Evolutionary conservation across 2,329 filamentous ascomycete species (phyloP).

Genomic region (Aspergillus uvarum): DNA sequence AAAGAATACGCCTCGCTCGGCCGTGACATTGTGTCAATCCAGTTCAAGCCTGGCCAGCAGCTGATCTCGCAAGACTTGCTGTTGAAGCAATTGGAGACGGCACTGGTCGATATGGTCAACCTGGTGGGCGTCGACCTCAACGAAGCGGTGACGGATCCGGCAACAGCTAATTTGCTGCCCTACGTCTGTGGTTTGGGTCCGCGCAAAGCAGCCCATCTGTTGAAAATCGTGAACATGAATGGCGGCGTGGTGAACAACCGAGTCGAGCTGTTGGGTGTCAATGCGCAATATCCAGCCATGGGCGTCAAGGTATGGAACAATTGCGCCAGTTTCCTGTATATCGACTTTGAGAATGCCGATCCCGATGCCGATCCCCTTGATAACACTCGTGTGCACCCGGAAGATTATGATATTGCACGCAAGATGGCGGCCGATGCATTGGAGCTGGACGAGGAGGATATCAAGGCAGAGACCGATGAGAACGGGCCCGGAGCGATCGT

Average conservation of each 20-base stretch:
- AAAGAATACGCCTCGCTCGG: conserved; percentile 95
- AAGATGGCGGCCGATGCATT: conserved; percentile 98
- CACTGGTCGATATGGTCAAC: conserved; percentile 98
- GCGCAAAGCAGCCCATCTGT: conserved; percentile 78
- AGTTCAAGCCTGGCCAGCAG: conserved; percentile 87
- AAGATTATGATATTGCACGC: conserved; percentile 95
- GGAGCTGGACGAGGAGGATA: conserved; percentile 95
- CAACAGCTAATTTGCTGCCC: conserved; percentile 82
- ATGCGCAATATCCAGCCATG: conserved; percentile 78
- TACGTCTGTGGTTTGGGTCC: conserved; percentile 90
- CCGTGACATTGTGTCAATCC: conserved; percentile 79
- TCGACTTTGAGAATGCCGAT: conserved; percentile 82
- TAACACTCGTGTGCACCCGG: conserved; percentile 94
- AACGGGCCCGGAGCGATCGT: conserved; percentile 88
- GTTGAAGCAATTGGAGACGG: conserved; percentile 82
- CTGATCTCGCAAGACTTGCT: conserved; percentile 86
- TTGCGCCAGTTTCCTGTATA: conserved; percentile 90
- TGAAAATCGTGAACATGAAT: conserved; percentile 90
- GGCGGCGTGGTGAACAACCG: conserved; percentile 81
- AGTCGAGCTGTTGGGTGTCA: conserved; percentile 84
- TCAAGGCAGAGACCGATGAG: conserved; percentile 90
- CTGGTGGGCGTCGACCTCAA: conserved; percentile 94
- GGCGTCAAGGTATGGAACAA: conserved; percentile 93
- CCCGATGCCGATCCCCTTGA: conserved; percentile 86
- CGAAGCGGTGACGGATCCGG: conserved; percentile 77